Evolutionary conservation across 306 rosid genomes (phyloP), one percentile per base, ranked within the genome.

Genomic region (Hippophae rhamnoides): DNA sequence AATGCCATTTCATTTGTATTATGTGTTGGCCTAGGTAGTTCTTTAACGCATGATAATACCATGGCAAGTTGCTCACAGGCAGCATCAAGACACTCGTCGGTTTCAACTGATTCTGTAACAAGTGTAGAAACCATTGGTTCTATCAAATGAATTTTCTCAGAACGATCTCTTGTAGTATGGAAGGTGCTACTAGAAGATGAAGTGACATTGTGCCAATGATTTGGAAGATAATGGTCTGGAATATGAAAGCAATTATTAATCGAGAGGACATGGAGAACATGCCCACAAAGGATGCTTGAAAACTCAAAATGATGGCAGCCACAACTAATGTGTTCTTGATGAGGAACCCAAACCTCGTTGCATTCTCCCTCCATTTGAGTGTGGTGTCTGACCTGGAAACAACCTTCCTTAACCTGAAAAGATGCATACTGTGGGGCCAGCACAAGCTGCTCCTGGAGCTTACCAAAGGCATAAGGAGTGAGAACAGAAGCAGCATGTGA

Each of bases 71-170:
- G 52, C 12, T 48, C 52, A 48, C 52, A 48, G 13, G 52, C 52
- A 48, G 13, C 23, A 48, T 48, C 23, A 12, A 48, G 52, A 7
- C 23, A 18, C 52, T 48, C 23, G 12, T 48, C 23, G 6, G 52
- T 48, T 48, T 48, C 52, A 48, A 48, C 52, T 48, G 52, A 48
- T 48, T 48, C 52, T 12, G 52, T 48, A 48, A 48, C 13, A 48
- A 48, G 12, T 1, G 13, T 48, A 11, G 52, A 48, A 48, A 48
- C 52, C 52, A 48, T 48, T 13, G 52, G 13, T 12, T 48, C 18
- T 5, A 48, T 11, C 13, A 48, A 48, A 13, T 48, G 52, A 48
- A 48, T 18, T 48, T 13, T 48, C 13, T 11, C 52, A 12, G 7
- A 6, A 6, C 13, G 23, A 5, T 48, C 52, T 18, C 52, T 18